Percentiles rank a stretch among this genome's conserved stretches.
These are phyloP conservation scores for Incumbomyces delicatus DNA, from an alignment of 2,329 filamentous ascomycete genomes.

Conservation along the genomic window DNA sequence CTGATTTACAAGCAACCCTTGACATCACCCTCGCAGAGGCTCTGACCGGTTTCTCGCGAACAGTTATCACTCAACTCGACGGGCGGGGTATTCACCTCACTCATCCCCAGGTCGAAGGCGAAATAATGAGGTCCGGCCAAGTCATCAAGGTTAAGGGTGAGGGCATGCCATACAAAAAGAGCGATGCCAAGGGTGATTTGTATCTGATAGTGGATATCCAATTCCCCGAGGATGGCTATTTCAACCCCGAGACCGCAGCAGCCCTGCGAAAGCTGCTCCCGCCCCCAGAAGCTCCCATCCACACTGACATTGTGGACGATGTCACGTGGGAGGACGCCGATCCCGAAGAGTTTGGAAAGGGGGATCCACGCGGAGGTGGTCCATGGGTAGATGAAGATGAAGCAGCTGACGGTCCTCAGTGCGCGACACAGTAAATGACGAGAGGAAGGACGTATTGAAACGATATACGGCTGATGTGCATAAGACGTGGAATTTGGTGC, in stretches of 20 bases:
- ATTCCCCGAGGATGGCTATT: constrained; percentile 82
- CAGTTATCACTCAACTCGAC: constrained; percentile 86
- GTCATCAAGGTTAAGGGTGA: constrained; percentile 78
- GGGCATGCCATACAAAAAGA: constrained; percentile 88
- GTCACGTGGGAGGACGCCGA: constrained; percentile 77
- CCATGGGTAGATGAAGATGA: constrained; percentile 43
- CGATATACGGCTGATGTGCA: not conserved
- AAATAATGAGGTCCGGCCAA: constrained; percentile 73
- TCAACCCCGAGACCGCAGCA: constrained; percentile 55
- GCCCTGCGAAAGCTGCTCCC: constrained; percentile 70
- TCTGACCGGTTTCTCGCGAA: constrained; percentile 77
- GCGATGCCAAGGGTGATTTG: constrained; percentile 73
- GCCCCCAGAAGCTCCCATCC: constrained; percentile 49
- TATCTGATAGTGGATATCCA: constrained; percentile 78
- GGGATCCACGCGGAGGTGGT: constrained; percentile 32
- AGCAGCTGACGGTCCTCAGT: constrained; percentile 37
- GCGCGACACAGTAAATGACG: constrained; percentile 36
- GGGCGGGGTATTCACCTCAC: constrained; percentile 78
- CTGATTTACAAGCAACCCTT: constrained; percentile 74
- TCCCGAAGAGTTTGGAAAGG: constrained; percentile 57
- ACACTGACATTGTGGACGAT: constrained; percentile 70
- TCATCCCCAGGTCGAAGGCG: constrained; percentile 65
- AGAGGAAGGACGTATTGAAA: not conserved
- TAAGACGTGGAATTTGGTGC: too few species aligned
- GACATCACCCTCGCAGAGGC: constrained; percentile 75